Evolutionary conservation across 139 green algal species (phyloP), one percentile per base, ranked within the genome.

Genomic region (Coccomyxa sp.): DNA sequence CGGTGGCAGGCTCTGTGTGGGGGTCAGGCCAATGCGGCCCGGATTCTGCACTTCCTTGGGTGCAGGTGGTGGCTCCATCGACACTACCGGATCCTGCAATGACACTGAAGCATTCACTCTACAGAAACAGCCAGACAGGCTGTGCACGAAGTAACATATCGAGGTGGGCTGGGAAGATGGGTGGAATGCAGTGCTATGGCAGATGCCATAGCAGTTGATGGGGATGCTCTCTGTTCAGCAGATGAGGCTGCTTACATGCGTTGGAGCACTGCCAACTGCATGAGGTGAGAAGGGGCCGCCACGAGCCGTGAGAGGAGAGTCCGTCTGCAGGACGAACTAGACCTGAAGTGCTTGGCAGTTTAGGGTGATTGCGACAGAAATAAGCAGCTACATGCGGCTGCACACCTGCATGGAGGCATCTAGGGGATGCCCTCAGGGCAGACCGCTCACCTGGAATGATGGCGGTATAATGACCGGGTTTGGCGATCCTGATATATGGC

Each of bases 391-490:
- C 44, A n/a, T n/a, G n/a, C n/a, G n/a, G n/a, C n/a, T n/a, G n/a
- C n/a, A n/a, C n/a, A n/a, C n/a, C n/a, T n/a, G n/a, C n/a, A n/a
- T n/a, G n/a, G n/a, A n/a, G n/a, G n/a, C n/a, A n/a, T n/a, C n/a
- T n/a, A n/a, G n/a, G n/a, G n/a, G n/a, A n/a, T n/a, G n/a, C n/a
- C n/a, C n/a, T n/a, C n/a, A n/a, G n/a, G n/a, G n/a, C n/a, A n/a
- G 40, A 71, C 29, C 9, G 22, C 36, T 2, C 2, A 94, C 91
- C 87, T 93, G 87, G 64, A 95, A 95, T 7, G 85, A 84, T 0
- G 92, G 92, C 22, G 91, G 92, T 27, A 96, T 95, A 82, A 96
- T 95, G 27, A 96, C 91, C 6, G 92, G 92, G 27, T 89, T 91
- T 5, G 89, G 89, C 10, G 87, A 93, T 36, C 88, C 86, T 44